Evolutionary conservation across 129 eudicot species (phyloP).

Genomic region (Lonicera japonica): DNA sequence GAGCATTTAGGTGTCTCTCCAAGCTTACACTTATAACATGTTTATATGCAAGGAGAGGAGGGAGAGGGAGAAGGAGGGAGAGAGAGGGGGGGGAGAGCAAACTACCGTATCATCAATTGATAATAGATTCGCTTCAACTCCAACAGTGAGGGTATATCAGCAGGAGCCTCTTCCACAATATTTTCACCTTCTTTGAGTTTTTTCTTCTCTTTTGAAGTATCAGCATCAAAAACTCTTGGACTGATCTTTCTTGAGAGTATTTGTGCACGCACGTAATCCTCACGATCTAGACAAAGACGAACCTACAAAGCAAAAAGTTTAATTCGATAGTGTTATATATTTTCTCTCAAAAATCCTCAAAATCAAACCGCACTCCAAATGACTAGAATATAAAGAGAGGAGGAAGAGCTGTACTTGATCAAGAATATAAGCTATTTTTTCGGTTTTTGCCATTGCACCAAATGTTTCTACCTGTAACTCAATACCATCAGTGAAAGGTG

Average conservation of each 20-base stretch:
- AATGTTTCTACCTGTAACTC: constrained; percentile 77
- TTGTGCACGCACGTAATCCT: constrained; percentile 92
- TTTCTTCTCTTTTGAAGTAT: constrained; percentile 77
- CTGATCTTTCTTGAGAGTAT: constrained; percentile 90
- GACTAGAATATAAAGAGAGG: background rate
- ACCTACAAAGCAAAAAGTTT: constrained; percentile 35
- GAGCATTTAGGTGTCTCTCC: too few relatives aligned
- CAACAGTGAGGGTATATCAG: constrained; percentile 69
- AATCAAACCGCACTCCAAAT: background rate
- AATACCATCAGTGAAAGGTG: background rate
- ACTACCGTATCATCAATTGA: constrained; percentile 74
- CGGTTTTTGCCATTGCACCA: constrained; percentile 97
- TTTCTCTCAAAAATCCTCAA: background rate
- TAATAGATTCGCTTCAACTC: constrained; percentile 82
- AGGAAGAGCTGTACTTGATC: constrained; percentile 57
- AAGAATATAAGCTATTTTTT: constrained; percentile 80
- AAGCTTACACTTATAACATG: too few relatives aligned
- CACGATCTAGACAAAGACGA: constrained; percentile 81
- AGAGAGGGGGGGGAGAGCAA: background rate
- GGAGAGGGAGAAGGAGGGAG: too few relatives aligned
- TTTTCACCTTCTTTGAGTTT: constrained; percentile 73
- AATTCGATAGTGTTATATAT: background rate
- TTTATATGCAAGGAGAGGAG: too few relatives aligned
- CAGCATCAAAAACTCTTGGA: constrained; percentile 89
- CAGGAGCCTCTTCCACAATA: constrained; percentile 80